A percentile compares a stretch with the other conserved stretches of the same genome.
phyloP scores from a whole-genome alignment of 2,329 filamentous ascomycete species.

The Endothia cerciana region DNA sequence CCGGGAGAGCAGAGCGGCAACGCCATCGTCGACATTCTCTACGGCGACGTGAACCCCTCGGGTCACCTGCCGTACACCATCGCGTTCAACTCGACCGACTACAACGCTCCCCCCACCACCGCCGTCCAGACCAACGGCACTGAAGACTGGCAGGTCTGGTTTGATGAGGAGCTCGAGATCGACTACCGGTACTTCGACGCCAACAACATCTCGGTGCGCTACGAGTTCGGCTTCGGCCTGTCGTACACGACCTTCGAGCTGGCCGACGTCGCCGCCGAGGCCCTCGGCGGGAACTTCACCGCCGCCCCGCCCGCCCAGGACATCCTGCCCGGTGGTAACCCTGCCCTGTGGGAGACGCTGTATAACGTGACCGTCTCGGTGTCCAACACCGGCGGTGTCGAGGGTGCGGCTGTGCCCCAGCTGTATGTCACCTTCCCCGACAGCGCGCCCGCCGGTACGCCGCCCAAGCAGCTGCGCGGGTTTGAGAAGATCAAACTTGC shows the following conservation, averaged over 20 bases:
- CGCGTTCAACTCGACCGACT: conserved; percentile 56
- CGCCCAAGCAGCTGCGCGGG: conserved; percentile 52
- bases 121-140: conserved; percentile 41
- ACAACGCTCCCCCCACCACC: conserved; percentile 47
- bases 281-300: conserved; percentile 49
- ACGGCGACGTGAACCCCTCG: conserved; percentile 62
- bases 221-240: conserved; percentile 68
- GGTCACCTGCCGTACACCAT: conserved; percentile 72
- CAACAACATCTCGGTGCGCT: conserved; percentile 60
- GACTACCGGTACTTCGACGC: conserved; percentile 70
- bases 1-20: conserved; percentile 66
- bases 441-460: conserved; percentile 45
- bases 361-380: conserved; percentile 54
- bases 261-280: conserved; percentile 47
- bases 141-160: conserved; percentile 52
- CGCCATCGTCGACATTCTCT: conserved; percentile 63
- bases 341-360: conserved; percentile 58
- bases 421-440: conserved; percentile 60
- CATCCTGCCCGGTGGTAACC: conserved; percentile 55
- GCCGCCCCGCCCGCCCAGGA: conserved; percentile 48
- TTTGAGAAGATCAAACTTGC: conserved; percentile 55
- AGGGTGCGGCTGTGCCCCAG: conserved; percentile 61
- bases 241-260: conserved; percentile 63
- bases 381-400: conserved; percentile 54
- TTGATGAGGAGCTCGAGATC: conserved; percentile 68